Evolutionary conservation across 2,329 filamentous ascomycete species (phyloP).

Genomic region (Aspergillus sp.): DNA sequence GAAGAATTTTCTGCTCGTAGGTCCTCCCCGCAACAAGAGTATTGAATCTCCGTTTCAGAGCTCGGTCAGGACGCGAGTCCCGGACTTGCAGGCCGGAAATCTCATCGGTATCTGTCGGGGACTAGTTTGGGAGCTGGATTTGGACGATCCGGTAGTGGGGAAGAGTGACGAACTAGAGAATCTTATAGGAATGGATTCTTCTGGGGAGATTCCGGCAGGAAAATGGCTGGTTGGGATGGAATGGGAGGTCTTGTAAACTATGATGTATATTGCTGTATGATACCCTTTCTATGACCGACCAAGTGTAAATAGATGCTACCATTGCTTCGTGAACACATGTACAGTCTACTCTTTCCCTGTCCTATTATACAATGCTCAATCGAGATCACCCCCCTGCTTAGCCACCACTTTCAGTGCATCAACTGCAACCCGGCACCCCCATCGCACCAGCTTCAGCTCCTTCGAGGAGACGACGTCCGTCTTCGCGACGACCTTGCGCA

Average conservation of each 20-base stretch:
- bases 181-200: background rate
- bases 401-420: constrained; percentile 40
- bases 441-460: constrained; percentile 52
- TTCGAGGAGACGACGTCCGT: constrained; percentile 54
- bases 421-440: constrained; percentile 42
- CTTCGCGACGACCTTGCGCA: constrained; percentile 70
- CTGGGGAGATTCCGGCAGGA: constrained; percentile 2
- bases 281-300: background rate
- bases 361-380: constrained; percentile 26
- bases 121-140: constrained; percentile 35
- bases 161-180: background rate
- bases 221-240: constrained; percentile 39
- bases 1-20: constrained; percentile 28
- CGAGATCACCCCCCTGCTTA: constrained; percentile 11
- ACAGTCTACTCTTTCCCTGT: constrained; percentile 5
- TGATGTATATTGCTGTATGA: constrained; percentile 4
- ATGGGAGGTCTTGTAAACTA: constrained; percentile 33
- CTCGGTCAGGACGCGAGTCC: background rate
- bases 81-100: constrained; percentile 16
- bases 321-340: background rate
- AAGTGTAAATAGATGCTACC: background rate
- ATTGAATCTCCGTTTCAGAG: background rate
- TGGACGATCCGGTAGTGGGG: constrained; percentile 13
- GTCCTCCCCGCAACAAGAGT: constrained; percentile 18
- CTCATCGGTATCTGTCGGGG: constrained; percentile 30